Conservation (phyloP, 768 basidiomycete genomes). For the Auricularia sp. region DNA sequence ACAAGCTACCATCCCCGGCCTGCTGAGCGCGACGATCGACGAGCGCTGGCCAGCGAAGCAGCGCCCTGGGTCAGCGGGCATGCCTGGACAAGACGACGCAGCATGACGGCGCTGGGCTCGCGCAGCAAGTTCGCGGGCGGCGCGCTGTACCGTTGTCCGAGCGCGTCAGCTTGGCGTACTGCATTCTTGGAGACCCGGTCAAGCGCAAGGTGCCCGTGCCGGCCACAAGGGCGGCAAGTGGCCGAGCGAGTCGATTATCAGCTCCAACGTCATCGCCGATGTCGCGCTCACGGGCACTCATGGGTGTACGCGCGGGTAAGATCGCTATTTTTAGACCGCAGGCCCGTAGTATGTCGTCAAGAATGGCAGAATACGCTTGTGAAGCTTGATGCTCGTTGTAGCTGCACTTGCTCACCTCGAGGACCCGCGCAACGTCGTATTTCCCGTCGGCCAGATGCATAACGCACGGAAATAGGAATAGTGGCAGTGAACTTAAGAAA, state of each 20-base stretch:
- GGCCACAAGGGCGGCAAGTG: conserved; percentile 64
- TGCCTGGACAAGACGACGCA: conserved; percentile 62
- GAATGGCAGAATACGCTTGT: too few species aligned
- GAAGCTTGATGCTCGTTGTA: too few species aligned
- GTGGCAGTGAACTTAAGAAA: too few species aligned
- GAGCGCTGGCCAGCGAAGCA: conserved; percentile 13
- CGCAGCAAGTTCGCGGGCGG: conserved; percentile 69
- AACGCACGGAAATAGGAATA: too few species aligned
- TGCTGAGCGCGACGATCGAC: too few species aligned
- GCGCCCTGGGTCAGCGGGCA: conserved; percentile 59
- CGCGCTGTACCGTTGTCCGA: not conserved
- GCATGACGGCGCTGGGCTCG: conserved; percentile 52
- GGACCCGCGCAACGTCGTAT: too few species aligned
- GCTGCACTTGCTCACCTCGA: too few species aligned
- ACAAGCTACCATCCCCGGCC: too few species aligned
- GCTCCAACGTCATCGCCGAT: conserved; percentile 49
- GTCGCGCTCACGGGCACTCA: conserved; percentile 56
- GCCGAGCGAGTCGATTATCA: conserved; percentile 43
- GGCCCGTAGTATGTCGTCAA: too few species aligned
- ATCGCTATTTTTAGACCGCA: conserved; percentile 45
- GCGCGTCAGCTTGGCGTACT: not conserved
- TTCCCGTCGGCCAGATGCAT: too few species aligned
- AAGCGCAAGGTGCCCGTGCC: conserved; percentile 66
- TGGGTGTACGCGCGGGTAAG: conserved; percentile 53
- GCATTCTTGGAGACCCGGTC: conserved; percentile 9